Evolutionary conservation across 1,284 basidiomycete genomes (phyloP), one percentile per base, ranked within the genome.

Genomic region (Earliella scabrosa): DNA sequence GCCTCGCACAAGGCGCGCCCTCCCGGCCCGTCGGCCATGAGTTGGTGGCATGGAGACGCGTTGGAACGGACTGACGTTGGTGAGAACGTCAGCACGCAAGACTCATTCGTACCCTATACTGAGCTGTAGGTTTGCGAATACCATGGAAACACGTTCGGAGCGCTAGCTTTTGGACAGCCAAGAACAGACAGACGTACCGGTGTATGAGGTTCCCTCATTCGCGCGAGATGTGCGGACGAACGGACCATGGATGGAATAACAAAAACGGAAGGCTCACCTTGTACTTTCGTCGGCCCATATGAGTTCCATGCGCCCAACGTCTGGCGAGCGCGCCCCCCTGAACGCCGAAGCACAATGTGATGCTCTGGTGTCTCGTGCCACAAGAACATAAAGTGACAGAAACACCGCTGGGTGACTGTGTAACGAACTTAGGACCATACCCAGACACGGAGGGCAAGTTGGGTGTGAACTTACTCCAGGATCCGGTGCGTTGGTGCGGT

Each of bases 31-130:
- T 46, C 40, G 39, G 58, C 50, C 61, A 56, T 54, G 55, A 51
- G 53, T 44, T 47, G 55, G 60, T 62, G 56, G 58, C 61, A 60
- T 63, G 58, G 61, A 35, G 58, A 63, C 58, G 53, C 45, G 47
- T 29, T 46, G 54, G 54, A 41, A 24, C 26, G 43, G 31, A 29
- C 34, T 56, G 60, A 61, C 56, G 45, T 61, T n/a, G 60, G 60
- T 54, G 60, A 44, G 60, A 58, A 49, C 47, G 39, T 45, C 54
- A n/a, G n/a, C n/a, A n/a, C 51, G 44, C 24, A 38, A 32, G 39
- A 23, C 41, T 26, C 10, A 21, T 38, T 38, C 43, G 43, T 45
- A 26, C 32, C 50, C 43, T 45, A 34, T 38, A 52, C 27, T n/a
- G n/a, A 45, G 36, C 41, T 27, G 23, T 14, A 24, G 18, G 27